Evolutionary conservation across 257 asterid species (phyloP).

Genomic region (Capsicum chinense): DNA sequence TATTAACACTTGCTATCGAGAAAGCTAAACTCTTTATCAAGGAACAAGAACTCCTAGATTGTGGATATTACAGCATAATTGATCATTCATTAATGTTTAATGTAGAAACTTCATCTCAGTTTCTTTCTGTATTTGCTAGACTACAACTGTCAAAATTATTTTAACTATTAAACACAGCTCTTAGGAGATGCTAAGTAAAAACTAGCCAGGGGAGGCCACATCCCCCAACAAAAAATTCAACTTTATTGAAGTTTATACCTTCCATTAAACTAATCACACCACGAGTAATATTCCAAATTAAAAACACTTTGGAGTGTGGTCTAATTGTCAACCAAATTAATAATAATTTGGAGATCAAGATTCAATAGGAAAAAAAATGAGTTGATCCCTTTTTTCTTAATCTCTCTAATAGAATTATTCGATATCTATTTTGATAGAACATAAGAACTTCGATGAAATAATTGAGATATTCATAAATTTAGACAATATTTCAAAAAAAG

Average conservation of each 20-base stretch:
- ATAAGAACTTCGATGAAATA: background rate
- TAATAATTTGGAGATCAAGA: rapidly evolving
- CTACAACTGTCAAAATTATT: background rate
- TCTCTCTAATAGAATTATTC: background rate
- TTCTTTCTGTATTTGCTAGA: background rate
- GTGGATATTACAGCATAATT: background rate
- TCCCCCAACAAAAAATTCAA: background rate
- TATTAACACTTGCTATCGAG: background rate
- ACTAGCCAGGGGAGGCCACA: slow-evolving; percentile 27
- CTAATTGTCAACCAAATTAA: background rate
- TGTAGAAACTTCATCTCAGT: background rate
- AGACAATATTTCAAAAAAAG: too few relatives aligned
- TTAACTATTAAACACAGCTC: background rate
- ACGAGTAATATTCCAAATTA: background rate
- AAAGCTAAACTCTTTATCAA: background rate
- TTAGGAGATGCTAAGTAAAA: background rate
- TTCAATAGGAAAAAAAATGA: background rate
- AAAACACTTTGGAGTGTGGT: background rate
- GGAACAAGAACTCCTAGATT: background rate
- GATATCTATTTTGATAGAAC: background rate
- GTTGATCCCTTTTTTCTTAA: too few relatives aligned
- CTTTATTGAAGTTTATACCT: background rate
- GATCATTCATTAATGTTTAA: background rate
- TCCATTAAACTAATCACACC: background rate
- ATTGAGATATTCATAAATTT: too few relatives aligned